A percentile compares a stretch with the other conserved stretches of the same genome.
Evolutionary conservation across 2,329 filamentous ascomycete genomes (phyloP).

Genomic region (Botrytis galanthina): DNA sequence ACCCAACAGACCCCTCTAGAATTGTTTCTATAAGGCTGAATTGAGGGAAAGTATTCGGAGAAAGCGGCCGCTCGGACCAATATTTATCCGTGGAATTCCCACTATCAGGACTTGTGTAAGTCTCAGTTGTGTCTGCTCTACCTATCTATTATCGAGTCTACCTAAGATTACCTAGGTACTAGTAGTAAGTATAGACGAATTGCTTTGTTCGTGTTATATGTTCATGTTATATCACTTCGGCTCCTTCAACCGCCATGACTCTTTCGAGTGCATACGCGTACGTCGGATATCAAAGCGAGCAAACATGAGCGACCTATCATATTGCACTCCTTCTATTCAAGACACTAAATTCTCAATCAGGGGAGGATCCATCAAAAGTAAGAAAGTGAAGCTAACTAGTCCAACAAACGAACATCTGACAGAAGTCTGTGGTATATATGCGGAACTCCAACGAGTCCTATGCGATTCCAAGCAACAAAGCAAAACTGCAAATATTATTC

Average conservation of each 20-base stretch:
- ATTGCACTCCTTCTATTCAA: background rate
- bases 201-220: background rate
- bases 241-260: background rate
- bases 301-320: background rate
- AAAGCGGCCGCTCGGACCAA: background rate
- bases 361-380: background rate
- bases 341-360: background rate
- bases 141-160: background rate
- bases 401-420: background rate
- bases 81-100: background rate
- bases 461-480: background rate
- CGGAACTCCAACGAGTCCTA: background rate
- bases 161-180: background rate
- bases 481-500: background rate
- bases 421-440: background rate
- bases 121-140: background rate
- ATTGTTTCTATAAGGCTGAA: background rate
- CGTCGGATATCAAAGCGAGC: background rate
- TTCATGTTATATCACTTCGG: too few relatives aligned
- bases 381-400: background rate
- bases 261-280: background rate
- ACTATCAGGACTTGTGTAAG: background rate
- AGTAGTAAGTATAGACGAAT: background rate
- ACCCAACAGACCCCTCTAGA: conserved; percentile 2
- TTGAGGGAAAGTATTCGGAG: background rate